Base-by-base conservation (phyloP, 2,329 filamentous ascomycete species). In the Fusarium nelsonii region DNA sequence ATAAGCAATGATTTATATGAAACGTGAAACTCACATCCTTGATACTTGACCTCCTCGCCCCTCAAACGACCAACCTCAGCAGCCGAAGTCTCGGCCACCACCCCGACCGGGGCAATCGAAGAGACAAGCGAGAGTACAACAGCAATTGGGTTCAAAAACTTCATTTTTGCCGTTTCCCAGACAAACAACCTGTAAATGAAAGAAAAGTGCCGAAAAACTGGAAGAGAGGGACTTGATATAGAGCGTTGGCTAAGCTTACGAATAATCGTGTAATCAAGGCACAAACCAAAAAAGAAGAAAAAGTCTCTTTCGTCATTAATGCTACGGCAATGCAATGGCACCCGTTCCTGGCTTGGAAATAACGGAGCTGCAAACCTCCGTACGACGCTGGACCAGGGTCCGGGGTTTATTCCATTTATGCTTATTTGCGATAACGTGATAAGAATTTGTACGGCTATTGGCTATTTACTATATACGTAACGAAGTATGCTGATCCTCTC, bases 91-190 rank as follows among this genome's bases (percentile, higher is more conserved):
- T 54, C 41, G 7, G 60, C 62, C 34, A 28, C 11, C 23, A 33
- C 62, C 45, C 54, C 61, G 3, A 20, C 36, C 4, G 60, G 36
- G 26, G 36, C 7, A 16, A 34, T 9, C 7, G 33, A 43, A 9
- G 63, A 45, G 16, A 45, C 3, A 6, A 54, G 12, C n/a, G 61
- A 65, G 3, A 65, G 28, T 10, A 60, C 28, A 4, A 54, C n/a
- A 11, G 46, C 28, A 10, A 65, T 12, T n/a, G 46, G 46, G 16
- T 53, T 55, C 8, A 65, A 37, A 14, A 65, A n/a, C 46, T 36
- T 65, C 62, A 65, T 65, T 18, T 12, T 44, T 16, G 23, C 8
- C 2, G 11, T 6, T 3, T 4, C 10, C 4, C 11, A 15, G 11
- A 23, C 3, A 18, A 15, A 20, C 15, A 23, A 18, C 18, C 6